Conservation (phyloP, 2,329 filamentous ascomycete species). For the Penicillium sp. region DNA sequence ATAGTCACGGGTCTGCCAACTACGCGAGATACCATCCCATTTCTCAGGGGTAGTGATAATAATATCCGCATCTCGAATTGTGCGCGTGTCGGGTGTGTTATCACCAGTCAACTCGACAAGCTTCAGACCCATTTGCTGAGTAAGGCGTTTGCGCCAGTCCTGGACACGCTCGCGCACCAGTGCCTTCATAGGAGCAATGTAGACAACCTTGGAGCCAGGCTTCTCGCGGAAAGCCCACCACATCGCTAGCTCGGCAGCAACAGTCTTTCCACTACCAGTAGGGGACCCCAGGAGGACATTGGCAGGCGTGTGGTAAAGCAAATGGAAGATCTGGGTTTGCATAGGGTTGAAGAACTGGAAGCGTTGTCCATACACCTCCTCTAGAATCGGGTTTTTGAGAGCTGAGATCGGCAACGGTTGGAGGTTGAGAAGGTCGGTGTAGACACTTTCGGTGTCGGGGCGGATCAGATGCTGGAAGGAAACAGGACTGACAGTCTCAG, state of each 20-base stretch:
- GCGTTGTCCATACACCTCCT: constrained; percentile 83
- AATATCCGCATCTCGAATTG: constrained; percentile 92
- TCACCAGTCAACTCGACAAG: constrained; percentile 95
- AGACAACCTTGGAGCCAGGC: constrained; percentile 95
- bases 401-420: constrained; percentile 87
- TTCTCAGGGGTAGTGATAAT: constrained; percentile 99
- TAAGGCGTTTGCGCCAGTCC: constrained; percentile 86
- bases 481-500: constrained; percentile 91
- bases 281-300: constrained; percentile 95
- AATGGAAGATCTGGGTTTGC: constrained; percentile 99
- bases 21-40: constrained; percentile 98
- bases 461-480: constrained; percentile 98
- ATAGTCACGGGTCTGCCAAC: constrained; percentile 96
- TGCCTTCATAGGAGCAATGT: constrained; percentile 99
- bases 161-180: constrained; percentile 94
- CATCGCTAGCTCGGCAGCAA: constrained; percentile 95
- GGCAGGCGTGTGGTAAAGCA: constrained; percentile 85
- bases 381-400: constrained; percentile 80
- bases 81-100: constrained; percentile 95
- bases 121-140: constrained; percentile 79
- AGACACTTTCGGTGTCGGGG: constrained; percentile 95
- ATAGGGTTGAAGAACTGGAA: constrained; percentile 99
- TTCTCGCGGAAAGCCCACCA: constrained; percentile 98
- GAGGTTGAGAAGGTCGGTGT: constrained; percentile 88
- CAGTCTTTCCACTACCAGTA: constrained; percentile 95